Conservation (phyloP, 2,329 filamentous ascomycete genomes). For the Phialophora verrucosa region DNA sequence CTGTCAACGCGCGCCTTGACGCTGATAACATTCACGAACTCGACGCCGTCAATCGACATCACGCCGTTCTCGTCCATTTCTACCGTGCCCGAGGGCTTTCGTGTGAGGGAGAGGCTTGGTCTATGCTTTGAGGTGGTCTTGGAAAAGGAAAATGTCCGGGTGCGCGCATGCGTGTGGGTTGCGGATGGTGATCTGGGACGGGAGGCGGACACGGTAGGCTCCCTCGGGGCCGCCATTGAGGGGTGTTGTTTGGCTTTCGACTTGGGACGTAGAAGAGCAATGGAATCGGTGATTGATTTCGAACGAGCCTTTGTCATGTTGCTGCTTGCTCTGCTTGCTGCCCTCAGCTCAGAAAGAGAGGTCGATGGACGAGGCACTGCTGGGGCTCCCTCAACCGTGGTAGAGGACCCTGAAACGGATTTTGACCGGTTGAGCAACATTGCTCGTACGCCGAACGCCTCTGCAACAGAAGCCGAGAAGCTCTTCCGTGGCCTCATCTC, state of each 20-base stretch:
- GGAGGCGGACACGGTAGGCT: background rate
- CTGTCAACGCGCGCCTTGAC: constrained; percentile 29
- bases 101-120: constrained; percentile 5
- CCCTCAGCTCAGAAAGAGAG: background rate
- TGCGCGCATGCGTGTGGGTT: constrained; percentile 6
- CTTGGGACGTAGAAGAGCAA: background rate
- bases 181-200: background rate
- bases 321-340: constrained; percentile 1
- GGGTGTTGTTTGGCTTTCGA: background rate
- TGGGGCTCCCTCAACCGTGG: background rate
- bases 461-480: constrained; percentile 21
- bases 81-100: constrained; percentile 1
- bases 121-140: constrained; percentile 5
- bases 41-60: constrained; percentile 32
- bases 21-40: constrained; percentile 34
- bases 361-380: background rate
- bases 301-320: background rate
- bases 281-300: background rate
- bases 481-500: constrained; percentile 25
- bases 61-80: constrained; percentile 28
- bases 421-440: constrained; percentile 23
- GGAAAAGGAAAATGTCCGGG: constrained; percentile 22
- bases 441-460: constrained; percentile 7
- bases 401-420: constrained; percentile 7
- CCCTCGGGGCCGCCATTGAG: background rate